phyloP scores from a whole-genome alignment of 441 rosid species.

The Adansonia gregorii region DNA sequence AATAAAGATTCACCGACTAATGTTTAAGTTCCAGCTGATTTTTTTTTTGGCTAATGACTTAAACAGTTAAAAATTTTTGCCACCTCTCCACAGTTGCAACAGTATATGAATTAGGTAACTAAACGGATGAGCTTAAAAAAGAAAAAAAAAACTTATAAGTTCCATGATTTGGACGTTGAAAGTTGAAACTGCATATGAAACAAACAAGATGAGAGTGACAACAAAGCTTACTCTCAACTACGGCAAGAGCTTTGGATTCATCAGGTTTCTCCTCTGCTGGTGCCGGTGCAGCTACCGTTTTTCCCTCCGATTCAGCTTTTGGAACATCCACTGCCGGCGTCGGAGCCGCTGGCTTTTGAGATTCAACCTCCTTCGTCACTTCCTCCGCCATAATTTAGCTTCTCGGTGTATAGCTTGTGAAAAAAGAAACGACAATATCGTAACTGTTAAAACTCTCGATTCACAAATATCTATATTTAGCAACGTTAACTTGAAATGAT shows the following conservation, averaged over 20 bases:
- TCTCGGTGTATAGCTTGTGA: not conserved
- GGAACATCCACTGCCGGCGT: conserved; percentile 33
- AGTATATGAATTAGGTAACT: not conserved
- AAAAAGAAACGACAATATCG: not conserved
- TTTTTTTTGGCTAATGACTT: not conserved
- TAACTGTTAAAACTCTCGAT: not conserved
- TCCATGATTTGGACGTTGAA: not conserved
- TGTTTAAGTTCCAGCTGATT: not conserved
- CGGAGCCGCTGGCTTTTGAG: conserved; percentile 28
- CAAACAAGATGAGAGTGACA: not conserved
- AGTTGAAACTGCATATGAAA: not conserved
- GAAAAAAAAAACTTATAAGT: not conserved
- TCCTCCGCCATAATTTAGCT: conserved; percentile 37
- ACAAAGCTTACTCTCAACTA: conserved; percentile 52
- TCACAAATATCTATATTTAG: conserved; percentile 11
- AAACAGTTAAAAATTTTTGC: not conserved
- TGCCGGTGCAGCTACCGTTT: conserved; percentile 24
- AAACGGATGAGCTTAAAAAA: not conserved
- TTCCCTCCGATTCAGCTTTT: conserved; percentile 33
- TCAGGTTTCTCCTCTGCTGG: conserved; percentile 36
- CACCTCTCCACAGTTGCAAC: not conserved
- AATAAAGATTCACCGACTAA: not conserved
- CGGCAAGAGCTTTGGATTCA: conserved; percentile 61
- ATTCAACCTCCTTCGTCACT: conserved; percentile 38
- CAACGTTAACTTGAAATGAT: not conserved